A percentile compares a stretch with the other conserved stretches of the same genome.
Conservation (phyloP, 345 rosid genomes). For the Erodium maritimum region DNA sequence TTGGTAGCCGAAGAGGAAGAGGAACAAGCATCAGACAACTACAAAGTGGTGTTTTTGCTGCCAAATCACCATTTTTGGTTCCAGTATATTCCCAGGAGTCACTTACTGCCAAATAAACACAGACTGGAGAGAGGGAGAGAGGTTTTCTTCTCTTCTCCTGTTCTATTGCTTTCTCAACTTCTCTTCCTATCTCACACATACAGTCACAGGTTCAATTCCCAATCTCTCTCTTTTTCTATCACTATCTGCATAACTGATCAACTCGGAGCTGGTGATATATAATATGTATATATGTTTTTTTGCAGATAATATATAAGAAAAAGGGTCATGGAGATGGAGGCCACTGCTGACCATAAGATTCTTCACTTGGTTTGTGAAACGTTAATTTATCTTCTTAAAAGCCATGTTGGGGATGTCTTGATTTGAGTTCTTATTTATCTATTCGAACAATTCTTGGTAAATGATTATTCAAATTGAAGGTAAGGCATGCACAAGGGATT, state of each 20-base stretch:
- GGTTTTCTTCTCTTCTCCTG: too few species aligned
- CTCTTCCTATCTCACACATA: neutral
- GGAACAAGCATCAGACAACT: neutral
- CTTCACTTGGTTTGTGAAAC: neutral
- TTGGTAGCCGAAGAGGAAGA: neutral
- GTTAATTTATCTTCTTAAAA: too few species aligned
- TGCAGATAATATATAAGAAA: neutral
- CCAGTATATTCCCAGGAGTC: neutral
- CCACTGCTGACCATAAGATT: neutral
- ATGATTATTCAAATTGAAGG: slow-evolving; percentile 31
- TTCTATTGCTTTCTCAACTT: neutral
- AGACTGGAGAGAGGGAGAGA: neutral
- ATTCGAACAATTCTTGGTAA: too few species aligned
- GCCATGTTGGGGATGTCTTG: too few species aligned
- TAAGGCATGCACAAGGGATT: slow-evolving; percentile 28
- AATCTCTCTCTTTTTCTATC: neutral
- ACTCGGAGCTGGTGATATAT: neutral
- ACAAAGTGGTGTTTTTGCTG: neutral
- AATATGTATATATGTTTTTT: neutral
- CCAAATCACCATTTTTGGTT: too few species aligned
- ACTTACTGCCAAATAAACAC: neutral
- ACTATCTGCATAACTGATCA: neutral
- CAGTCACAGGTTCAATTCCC: neutral
- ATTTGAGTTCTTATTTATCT: too few species aligned
- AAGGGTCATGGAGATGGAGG: neutral